These are phyloP conservation scores for Chalara sp. DNA, from an alignment of 2,329 filamentous ascomycete species.

Conservation along the genomic window DNA sequence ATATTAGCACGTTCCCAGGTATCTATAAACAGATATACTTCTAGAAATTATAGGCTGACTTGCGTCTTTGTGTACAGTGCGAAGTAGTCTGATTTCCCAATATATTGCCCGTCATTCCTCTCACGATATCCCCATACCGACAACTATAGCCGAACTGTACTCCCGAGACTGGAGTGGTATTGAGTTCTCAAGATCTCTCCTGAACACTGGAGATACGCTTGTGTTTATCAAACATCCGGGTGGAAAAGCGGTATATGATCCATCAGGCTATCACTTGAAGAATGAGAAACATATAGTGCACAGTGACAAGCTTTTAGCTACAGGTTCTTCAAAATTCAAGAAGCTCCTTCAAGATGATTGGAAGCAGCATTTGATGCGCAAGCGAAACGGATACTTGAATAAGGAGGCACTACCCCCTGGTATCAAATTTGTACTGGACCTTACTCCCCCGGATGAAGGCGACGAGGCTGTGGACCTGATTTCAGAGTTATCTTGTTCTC, in stretches of 20 bases:
- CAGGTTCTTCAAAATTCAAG: constrained; percentile 41
- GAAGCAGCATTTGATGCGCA: constrained; percentile 34
- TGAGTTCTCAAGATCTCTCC: constrained; percentile 12
- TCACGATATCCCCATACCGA: too few relatives aligned
- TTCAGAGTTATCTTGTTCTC: constrained; percentile 50
- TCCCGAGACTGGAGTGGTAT: constrained; percentile 12
- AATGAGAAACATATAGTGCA: constrained; percentile 37
- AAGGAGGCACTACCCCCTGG: constrained; percentile 28
- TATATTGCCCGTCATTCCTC: too few relatives aligned
- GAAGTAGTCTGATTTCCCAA: too few relatives aligned
- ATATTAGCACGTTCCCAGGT: too few relatives aligned
- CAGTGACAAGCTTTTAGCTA: constrained; percentile 39
- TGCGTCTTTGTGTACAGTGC: too few relatives aligned
- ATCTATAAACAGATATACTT: too few relatives aligned
- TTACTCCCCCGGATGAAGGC: constrained; percentile 55
- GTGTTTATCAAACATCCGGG: constrained; percentile 33
- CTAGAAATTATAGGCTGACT: too few relatives aligned
- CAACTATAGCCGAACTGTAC: too few relatives aligned
- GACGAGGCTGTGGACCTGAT: constrained; percentile 55
- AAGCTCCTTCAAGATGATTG: constrained; percentile 35
- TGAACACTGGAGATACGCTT: constrained; percentile 35
- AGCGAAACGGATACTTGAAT: constrained; percentile 22
- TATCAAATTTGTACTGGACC: constrained; percentile 53
- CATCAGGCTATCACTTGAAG: constrained; percentile 17
- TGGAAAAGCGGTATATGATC: constrained; percentile 18